Evolutionary conservation across 2,329 filamentous ascomycete genomes (phyloP).

Genomic region (Fusarium devonianum): DNA sequence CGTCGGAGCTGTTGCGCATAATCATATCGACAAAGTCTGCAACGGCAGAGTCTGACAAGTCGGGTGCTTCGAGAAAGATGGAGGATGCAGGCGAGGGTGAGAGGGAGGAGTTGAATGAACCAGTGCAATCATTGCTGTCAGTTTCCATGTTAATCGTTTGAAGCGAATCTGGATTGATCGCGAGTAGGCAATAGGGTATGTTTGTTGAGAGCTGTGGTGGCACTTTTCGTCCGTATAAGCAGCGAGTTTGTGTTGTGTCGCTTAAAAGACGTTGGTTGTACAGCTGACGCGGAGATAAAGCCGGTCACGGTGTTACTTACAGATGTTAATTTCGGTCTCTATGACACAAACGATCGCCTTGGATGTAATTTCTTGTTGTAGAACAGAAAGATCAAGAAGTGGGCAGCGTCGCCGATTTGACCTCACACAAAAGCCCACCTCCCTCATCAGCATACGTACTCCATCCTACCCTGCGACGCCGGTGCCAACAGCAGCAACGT

Average conservation of each 20-base stretch:
- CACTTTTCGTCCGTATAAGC: not conserved
- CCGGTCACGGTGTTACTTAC: not conserved
- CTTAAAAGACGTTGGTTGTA: not conserved
- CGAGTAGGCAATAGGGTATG: not conserved
- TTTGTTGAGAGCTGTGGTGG: not conserved
- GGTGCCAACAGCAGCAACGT: no score
- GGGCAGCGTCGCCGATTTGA: no score
- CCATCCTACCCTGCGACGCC: no score
- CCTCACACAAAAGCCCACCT: no score
- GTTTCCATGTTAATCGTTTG: not conserved
- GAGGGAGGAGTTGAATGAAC: constrained; percentile 3
- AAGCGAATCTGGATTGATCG: not conserved
- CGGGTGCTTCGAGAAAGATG: constrained; percentile 12
- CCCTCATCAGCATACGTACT: no score
- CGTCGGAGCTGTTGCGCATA: not conserved
- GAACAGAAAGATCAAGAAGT: no score
- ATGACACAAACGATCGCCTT: no score
- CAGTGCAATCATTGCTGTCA: constrained; percentile 8
- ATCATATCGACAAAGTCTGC: not conserved
- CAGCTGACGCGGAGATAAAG: not conserved
- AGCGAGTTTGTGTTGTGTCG: not conserved
- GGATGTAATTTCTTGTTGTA: no score
- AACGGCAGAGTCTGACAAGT: constrained; percentile 6
- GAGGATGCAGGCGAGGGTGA: constrained; percentile 15
- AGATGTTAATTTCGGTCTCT: no score